phyloP scores from a whole-genome alignment of 139 green algal genomes.

The Auxenochlorella pyrenoidosa region DNA sequence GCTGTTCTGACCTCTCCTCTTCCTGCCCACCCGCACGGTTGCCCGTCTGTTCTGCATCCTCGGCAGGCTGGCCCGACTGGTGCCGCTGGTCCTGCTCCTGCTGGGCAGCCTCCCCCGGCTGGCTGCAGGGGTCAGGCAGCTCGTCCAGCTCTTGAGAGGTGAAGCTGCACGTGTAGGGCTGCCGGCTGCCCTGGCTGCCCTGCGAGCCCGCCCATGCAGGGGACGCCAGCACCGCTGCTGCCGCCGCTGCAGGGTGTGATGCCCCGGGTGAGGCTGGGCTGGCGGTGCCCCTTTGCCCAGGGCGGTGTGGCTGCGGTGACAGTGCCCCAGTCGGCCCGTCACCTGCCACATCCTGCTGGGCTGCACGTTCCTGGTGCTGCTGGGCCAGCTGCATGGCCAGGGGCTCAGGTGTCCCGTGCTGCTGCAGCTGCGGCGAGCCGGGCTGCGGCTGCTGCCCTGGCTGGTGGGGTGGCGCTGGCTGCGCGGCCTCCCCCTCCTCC shows the following conservation, averaged over 20 bases:
- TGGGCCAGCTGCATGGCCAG: neutral
- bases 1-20: neutral
- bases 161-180: neutral
- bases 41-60: neutral
- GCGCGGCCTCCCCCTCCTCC: conserved; percentile 2
- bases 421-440: too few species aligned
- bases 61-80: neutral
- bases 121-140: conserved; percentile 15
- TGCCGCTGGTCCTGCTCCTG: conserved; percentile 10
- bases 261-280: too few species aligned
- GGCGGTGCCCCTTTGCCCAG: too few species aligned
- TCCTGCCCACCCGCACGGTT: neutral
- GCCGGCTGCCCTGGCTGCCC: neutral
- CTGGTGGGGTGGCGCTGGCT: neutral
- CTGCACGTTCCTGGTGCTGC: neutral
- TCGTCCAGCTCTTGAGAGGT: conserved; percentile 2
- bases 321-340: neutral
- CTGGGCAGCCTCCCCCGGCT: neutral
- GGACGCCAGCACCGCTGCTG: neutral
- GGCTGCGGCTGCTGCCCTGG: neutral
- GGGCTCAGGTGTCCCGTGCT: neutral
- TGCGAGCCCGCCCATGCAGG: neutral
- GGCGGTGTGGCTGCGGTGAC: neutral
- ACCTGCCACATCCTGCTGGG: too few species aligned
- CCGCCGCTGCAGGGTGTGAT: too few species aligned